Conservation (phyloP, 805 yeast genomes). For the Cyberlindnera bimundalis region DNA sequence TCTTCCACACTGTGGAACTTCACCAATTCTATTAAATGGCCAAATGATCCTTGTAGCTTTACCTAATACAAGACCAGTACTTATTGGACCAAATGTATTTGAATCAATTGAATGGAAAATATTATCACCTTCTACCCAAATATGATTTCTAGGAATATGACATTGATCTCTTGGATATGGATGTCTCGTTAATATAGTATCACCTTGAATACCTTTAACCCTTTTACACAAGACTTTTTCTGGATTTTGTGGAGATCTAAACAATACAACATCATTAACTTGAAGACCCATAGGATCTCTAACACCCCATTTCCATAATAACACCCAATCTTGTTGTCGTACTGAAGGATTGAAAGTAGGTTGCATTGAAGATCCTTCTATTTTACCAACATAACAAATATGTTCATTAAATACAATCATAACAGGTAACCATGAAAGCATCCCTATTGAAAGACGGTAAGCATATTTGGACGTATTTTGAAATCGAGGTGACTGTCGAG, state of each 20-base stretch:
- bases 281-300: constrained; percentile 43
- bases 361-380: constrained; percentile 82
- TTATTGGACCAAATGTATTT: constrained; percentile 84
- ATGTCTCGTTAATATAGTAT: constrained; percentile 54
- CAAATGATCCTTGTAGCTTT: constrained; percentile 65
- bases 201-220: constrained; percentile 73
- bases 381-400: constrained; percentile 66
- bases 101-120: constrained; percentile 72
- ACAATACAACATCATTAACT: constrained; percentile 69
- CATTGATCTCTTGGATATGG: constrained; percentile 66
- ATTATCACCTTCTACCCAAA: constrained; percentile 97
- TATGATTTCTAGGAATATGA: constrained; percentile 69
- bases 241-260: constrained; percentile 81
- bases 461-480: constrained; percentile 27
- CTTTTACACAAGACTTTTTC: constrained; percentile 74
- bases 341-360: constrained; percentile 80
- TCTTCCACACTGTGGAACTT: constrained; percentile 49
- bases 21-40: constrained; percentile 61
- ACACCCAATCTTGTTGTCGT: constrained; percentile 52
- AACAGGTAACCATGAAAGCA: constrained; percentile 79
- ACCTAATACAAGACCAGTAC: constrained; percentile 77
- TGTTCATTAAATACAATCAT: constrained; percentile 63
- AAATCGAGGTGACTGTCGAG: constrained; percentile 9
- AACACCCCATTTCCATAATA: constrained; percentile 63
- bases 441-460: constrained; percentile 31